Base-by-base conservation (phyloP, 2,329 filamentous ascomycete genomes). In the Trichophaea hybrida region DNA sequence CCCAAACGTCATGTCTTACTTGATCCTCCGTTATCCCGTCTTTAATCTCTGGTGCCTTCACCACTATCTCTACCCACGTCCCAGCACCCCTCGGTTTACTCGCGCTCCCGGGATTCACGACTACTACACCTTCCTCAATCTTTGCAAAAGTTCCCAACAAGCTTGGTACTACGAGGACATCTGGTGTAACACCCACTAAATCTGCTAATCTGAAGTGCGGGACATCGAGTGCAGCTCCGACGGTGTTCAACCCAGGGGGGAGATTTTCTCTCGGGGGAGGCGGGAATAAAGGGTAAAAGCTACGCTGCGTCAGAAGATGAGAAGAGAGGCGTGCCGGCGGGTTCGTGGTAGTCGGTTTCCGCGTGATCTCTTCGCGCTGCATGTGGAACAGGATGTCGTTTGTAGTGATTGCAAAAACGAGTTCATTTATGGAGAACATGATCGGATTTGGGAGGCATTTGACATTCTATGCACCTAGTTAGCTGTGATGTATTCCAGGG, bases 251-350 rank as follows among this genome's bases (percentile, higher is more conserved):
- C 1, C 81, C 81, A 70, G 79, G 84, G 34, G 84, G 82, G 58
- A 88, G 74, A 65, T 75, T 80, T 59, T 80, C 77, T 53, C 89
- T 78, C 55, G 85, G 82, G 10, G 83, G 78, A 0, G 91, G 83
- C 5, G 93, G 93, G 69, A 90, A 96, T 0, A 97, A 74, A 0
- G 93, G 93, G 68, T 88, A 88, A 72, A 90, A 97, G 69, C 93
- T 89, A 5, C 90, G 77, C 73, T 97, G 93, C 72, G 95, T 86
- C 59, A 98, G 80, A 15, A 98, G 72, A 66, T 93, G 84, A 17
- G 82, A 79, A 5, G 85, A 81, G 51, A 90, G 73, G n/a, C 91
- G 75, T 13, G 83, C 81, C 68, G 91, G 76, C 32, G 86, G 68
- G 66, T 86, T 82, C 0, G 77, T 71, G 57, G 83, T 78, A 6